These are phyloP conservation scores for Diplodia intermedia DNA, from an alignment of 2,329 filamentous ascomycete species.

Conservation along the genomic window DNA sequence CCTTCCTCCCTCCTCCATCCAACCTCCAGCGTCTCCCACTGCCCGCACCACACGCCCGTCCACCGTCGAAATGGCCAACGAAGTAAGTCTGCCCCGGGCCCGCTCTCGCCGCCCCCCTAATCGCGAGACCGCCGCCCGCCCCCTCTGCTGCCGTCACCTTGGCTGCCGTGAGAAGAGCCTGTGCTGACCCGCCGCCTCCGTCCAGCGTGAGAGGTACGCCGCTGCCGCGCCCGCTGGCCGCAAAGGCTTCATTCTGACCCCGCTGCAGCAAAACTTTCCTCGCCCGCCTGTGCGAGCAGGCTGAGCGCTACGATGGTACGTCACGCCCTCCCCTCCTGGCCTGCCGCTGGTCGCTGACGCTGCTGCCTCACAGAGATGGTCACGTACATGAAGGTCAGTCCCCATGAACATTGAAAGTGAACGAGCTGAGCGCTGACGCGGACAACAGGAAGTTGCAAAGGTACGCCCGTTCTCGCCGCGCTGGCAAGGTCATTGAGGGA, in stretches of 20 bases:
- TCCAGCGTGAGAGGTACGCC: conserved; percentile 58
- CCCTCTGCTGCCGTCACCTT: conserved; percentile 35
- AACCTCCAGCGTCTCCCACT: conserved; percentile 41
- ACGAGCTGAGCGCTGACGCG: conserved; percentile 28
- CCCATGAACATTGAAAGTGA: conserved; percentile 15
- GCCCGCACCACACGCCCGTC: conserved; percentile 30
- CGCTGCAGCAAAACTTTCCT: conserved; percentile 57
- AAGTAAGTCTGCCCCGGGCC: conserved; percentile 60
- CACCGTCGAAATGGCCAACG: conserved; percentile 64
- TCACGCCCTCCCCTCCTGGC: conserved; percentile 36
- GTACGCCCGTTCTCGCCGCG: conserved; percentile 65
- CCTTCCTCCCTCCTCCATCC: conserved; percentile 34
- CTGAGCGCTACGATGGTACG: conserved; percentile 98
- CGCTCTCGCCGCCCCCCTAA: conserved; percentile 44
- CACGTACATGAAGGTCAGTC: conserved; percentile 88
- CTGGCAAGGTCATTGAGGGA: conserved; percentile 64
- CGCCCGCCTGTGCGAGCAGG: conserved; percentile 99
- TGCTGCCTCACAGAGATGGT: conserved; percentile 79
- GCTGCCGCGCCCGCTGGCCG: conserved; percentile 35
- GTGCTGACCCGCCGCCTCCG: conserved; percentile 44
- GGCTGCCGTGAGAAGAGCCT: conserved; percentile 32
- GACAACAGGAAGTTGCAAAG: conserved; percentile 34
- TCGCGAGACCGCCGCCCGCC: conserved; percentile 39
- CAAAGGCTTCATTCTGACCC: conserved; percentile 41
- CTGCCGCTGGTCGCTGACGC: conserved; percentile 35